These are phyloP conservation scores for Flueggea neowawraea DNA, from an alignment of 441 rosid species.

Conservation along the genomic window DNA sequence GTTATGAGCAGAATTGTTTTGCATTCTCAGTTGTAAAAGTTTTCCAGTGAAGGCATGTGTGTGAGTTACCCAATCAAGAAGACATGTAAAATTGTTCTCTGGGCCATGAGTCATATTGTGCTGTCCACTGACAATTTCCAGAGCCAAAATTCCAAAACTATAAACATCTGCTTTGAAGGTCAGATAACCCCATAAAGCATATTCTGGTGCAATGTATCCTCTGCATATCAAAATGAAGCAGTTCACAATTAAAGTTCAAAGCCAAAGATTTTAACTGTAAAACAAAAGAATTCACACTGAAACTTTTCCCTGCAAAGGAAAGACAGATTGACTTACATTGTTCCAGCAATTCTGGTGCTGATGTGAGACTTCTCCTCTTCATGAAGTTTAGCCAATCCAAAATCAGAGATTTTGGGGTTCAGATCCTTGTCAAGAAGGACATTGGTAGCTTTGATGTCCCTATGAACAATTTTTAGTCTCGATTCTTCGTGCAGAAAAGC, in stretches of 20 bases:
- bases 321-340: slow-evolving; percentile 43
- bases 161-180: slow-evolving; percentile 63
- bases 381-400: slow-evolving; percentile 76
- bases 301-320: background rate
- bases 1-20: no score
- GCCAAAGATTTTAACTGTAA: background rate
- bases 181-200: slow-evolving; percentile 64
- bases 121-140: slow-evolving; percentile 71
- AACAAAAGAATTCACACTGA: no score
- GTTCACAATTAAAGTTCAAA: background rate
- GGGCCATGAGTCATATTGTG: slow-evolving; percentile 57
- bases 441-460: slow-evolving; percentile 86
- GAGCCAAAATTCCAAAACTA: slow-evolving; percentile 62
- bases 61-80: slow-evolving; percentile 56
- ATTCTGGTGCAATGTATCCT: slow-evolving; percentile 81
- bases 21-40: background rate
- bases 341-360: slow-evolving; percentile 84
- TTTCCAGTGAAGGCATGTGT: background rate
- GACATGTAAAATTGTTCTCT: slow-evolving; percentile 57
- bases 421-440: slow-evolving; percentile 67
- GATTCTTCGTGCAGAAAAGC: slow-evolving; percentile 83
- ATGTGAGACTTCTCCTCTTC: slow-evolving; percentile 86
- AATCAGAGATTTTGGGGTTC: slow-evolving; percentile 76
- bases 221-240: slow-evolving; percentile 18
- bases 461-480: slow-evolving; percentile 63